A percentile compares a stretch with the other conserved stretches of the same genome.
Evolutionary conservation across 192 early-diverging fungal genomes (phyloP).

Genomic region (Coemansia sp.): DNA sequence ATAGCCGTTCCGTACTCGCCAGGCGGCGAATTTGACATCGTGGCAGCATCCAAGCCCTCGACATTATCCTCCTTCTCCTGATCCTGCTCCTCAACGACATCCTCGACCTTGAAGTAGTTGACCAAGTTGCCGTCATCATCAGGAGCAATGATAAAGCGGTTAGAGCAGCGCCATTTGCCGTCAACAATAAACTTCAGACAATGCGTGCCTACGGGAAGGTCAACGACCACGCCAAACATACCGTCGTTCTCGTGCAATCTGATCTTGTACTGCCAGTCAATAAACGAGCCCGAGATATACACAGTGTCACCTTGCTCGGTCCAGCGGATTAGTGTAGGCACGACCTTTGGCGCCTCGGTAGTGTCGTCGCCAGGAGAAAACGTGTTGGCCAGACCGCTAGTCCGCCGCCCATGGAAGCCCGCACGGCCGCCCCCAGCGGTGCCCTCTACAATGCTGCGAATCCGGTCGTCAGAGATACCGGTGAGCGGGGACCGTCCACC

Average conservation of each 20-base stretch:
- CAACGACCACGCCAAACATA: constrained; percentile 59
- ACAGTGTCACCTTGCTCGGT: constrained; percentile 74
- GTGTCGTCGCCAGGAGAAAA: constrained; percentile 19
- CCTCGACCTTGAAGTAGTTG: constrained; percentile 91
- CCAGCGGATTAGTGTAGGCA: constrained; percentile 91
- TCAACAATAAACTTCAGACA: constrained; percentile 98
- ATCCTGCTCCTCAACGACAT: constrained; percentile 52
- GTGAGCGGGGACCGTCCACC: constrained; percentile 42
- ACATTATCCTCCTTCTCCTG: constrained; percentile 54
- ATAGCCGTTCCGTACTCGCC: constrained; percentile 66
- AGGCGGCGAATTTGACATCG: constrained; percentile 62
- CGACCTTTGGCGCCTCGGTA: constrained; percentile 36
- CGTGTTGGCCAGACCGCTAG: constrained; percentile 20
- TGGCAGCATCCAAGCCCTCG: constrained; percentile 53
- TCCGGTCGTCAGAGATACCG: constrained; percentile 49
- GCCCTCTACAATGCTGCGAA: constrained; percentile 33
- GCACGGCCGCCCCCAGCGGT: background rate
- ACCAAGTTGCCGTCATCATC: constrained; percentile 96
- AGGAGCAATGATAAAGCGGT: constrained; percentile 84
- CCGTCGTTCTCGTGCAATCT: constrained; percentile 60
- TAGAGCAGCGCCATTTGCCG: constrained; percentile 96
- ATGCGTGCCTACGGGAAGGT: constrained; percentile 93
- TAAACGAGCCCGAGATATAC: constrained; percentile 95
- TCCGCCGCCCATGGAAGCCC: constrained; percentile 8
- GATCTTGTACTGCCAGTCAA: constrained; percentile 96